These are phyloP conservation scores for Persicaria maculosa DNA, from an alignment of 148 eudicot genomes.

Conservation along the genomic window DNA sequence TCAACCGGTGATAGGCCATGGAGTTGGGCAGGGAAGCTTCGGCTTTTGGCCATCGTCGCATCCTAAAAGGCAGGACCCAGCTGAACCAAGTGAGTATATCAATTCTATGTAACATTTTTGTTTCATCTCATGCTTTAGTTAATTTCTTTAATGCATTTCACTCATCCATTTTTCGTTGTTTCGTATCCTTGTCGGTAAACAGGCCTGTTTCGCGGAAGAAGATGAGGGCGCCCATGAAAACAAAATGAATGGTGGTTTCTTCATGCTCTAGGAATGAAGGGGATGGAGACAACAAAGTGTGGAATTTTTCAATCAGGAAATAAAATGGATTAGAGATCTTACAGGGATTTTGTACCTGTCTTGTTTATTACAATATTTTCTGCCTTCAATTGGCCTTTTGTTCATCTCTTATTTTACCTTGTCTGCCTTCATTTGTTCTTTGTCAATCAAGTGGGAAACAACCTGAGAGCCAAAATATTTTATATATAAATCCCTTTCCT, in stretches of 20 bases:
- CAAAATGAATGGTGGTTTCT: background rate
- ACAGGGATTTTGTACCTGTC: conserved; percentile 15
- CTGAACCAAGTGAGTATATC: conserved; percentile 25
- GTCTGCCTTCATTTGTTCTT: conserved; percentile 22
- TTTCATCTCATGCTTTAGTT: background rate
- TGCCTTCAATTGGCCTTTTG: conserved; percentile 16
- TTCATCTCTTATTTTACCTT: conserved; percentile 13
- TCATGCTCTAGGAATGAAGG: conserved; percentile 17
- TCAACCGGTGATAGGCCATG: conserved; percentile 8
- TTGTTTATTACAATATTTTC: conserved; percentile 14
- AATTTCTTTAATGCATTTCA: background rate
- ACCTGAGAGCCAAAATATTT: conserved; percentile 31
- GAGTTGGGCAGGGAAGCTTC: conserved; percentile 24
- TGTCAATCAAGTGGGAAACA: conserved; percentile 54
- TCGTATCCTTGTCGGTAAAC: background rate
- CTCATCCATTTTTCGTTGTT: background rate
- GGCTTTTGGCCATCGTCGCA: conserved; percentile 37
- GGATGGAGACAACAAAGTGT: conserved; percentile 25
- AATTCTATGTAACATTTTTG: background rate
- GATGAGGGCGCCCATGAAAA: conserved; percentile 12
- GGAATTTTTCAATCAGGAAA: conserved; percentile 7
- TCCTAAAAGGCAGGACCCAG: conserved; percentile 26
- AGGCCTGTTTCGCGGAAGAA: conserved; percentile 25
- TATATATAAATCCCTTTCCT: conserved; percentile 12
- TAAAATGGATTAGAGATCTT: conserved; percentile 16